Evolutionary conservation across 2,329 filamentous ascomycete genomes (phyloP), one percentile per base, ranked within the genome.

Genomic region (Lachnellula cervina): DNA sequence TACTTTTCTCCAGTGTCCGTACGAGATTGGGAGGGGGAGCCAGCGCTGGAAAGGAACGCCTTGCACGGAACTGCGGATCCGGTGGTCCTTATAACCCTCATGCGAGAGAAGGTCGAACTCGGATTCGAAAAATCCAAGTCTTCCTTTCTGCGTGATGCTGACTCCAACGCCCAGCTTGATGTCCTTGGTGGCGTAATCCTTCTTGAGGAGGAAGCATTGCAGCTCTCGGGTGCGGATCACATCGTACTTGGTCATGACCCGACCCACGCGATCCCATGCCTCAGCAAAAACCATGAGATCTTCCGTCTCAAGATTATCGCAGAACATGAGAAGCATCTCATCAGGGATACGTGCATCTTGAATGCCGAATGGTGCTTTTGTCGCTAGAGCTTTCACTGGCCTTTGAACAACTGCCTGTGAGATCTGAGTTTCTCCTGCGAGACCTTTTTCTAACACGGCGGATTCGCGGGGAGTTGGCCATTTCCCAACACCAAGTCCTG

Each of bases 51-150:
- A 79, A 0, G 14, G 7, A 3, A 76, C 60, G 28, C 72, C 71
- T 56, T 78, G 74, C 9, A 79, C 68, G 0, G 77, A 78, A 0
- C 54, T 54, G 3, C 73, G 70, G 11, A 78, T 66, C 0, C 49
- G 2, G 48, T 75, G 68, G 1, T 67, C 56, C 2, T 61, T 48
- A 59, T 71, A 78, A 0, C 73, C 77, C 37, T 73, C 64, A 14
- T 71, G 52, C 3, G 76, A 78, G 16, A 81, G 52, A 5, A 79
- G 66, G 51, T 80, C 77, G 54, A 80, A 80, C 58, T 80, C 77
- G 1, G 76, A 80, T 32, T 69, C 63, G 49, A 79, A 53, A 17
- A 48, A 43, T 21, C 64, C 5, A 63, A 62, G 2, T 69, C 67
- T 16, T 61, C 55, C 6, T 56, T 59, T 1, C 49, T 35, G 11